Percentiles rank a stretch among this genome's conserved stretches.
These are phyloP conservation scores for Coemansia guatemalensis DNA, from an alignment of 192 early-diverging fungal species.

Conservation along the genomic window DNA sequence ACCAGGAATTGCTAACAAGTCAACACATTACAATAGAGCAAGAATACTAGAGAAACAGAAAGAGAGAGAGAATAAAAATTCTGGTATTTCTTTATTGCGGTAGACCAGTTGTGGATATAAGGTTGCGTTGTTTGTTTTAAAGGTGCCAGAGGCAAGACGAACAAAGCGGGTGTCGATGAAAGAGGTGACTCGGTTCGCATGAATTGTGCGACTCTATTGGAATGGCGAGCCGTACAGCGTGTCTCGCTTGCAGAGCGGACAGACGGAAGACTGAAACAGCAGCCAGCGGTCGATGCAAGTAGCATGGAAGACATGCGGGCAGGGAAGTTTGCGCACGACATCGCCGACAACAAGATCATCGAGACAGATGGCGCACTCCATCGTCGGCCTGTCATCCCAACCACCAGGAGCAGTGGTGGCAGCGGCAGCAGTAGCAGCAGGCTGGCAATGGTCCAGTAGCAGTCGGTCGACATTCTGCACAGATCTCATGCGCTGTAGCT, in stretches of 20 bases:
- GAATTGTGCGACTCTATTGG: too few relatives aligned
- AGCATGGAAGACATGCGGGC: conserved; percentile 49
- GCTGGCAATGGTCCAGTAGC: background rate
- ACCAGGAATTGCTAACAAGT: too few relatives aligned
- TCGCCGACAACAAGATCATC: conserved; percentile 40
- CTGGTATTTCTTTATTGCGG: too few relatives aligned
- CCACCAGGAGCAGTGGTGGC: too few relatives aligned
- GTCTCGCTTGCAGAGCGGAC: conserved; percentile 54
- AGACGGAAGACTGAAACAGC: conserved; percentile 43
- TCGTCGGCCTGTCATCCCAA: too few relatives aligned
- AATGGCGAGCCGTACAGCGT: conserved; percentile 8
- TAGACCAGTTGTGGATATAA: too few relatives aligned
- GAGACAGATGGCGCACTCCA: conserved; percentile 53
- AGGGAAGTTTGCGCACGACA: conserved; percentile 40
- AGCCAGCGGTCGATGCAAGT: conserved; percentile 56
- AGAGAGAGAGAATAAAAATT: too few relatives aligned
- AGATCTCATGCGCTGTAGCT: conserved; percentile 1
- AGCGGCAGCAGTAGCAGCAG: background rate
- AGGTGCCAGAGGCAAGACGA: background rate
- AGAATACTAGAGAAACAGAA: too few relatives aligned
- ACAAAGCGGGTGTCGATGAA: too few relatives aligned
- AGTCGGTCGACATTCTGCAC: conserved; percentile 11
- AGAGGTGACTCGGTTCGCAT: background rate
- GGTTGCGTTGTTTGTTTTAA: too few relatives aligned
- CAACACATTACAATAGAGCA: too few relatives aligned